Evolutionary conservation across 2,329 filamentous ascomycete species (phyloP), one percentile per base, ranked within the genome.

Genomic region (Coniochaeta sp.): DNA sequence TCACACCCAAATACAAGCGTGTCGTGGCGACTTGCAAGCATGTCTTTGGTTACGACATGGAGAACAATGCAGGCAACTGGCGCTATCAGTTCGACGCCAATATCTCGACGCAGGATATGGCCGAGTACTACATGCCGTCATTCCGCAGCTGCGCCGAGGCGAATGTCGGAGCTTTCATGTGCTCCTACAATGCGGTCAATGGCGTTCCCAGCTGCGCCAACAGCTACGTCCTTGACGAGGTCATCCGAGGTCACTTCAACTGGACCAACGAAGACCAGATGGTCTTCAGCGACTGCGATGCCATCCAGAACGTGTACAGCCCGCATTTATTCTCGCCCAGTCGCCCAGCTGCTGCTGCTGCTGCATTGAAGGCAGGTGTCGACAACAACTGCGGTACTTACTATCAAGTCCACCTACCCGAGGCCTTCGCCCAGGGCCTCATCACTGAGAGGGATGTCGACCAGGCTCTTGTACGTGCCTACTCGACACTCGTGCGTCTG

Each of bases 121-220:
- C 81, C 0, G 87, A 89, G 65, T 90, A 89, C 71, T 89, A 88
- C 66, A 77, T 88, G 44, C 85, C 83, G 1, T 80, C 85, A 0
- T 90, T 90, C 73, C 76, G 87, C 66, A 79, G 79, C 68, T 89
- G 86, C 69, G 83, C 80, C 52, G 82, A 86, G 66, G 79, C 80
- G 3, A 77, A 79, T 54, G 81, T 81, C 3, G 76, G 78, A 17
- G 86, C 84, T 36, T 75, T 87, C 63, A 86, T 86, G 84, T 86
- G 83, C 65, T 80, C 79, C 0, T 86, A 87, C 69, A 86, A 89
- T 63, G 75, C 84, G 0, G 76, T 90, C 44, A 88, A 90, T 60
- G 87, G 87, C 0, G 78, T 85, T 0, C 87, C 66, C 4, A 63
- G 64, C 0, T 68, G 66, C 19, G 66, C 62, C 0, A 63, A 83